Percentiles rank a stretch among this genome's conserved stretches.
phyloP scores from a whole-genome alignment of 2,329 filamentous ascomycete species.

The Rhynchosporium secalis region DNA sequence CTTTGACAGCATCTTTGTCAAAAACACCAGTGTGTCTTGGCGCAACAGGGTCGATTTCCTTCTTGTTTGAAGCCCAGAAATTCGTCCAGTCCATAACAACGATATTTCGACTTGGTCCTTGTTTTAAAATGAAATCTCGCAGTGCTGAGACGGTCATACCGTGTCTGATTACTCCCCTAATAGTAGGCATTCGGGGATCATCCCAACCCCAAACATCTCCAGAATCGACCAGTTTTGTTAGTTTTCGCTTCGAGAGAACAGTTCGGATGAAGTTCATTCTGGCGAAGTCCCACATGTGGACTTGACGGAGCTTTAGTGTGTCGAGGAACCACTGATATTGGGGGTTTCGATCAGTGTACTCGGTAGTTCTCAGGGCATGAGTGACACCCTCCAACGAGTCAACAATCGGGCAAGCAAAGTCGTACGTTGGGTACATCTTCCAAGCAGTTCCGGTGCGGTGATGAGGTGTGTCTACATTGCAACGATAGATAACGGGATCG shows the following conservation, averaged over 20 bases:
- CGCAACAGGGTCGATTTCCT: conserved; percentile 75
- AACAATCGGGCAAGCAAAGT: conserved; percentile 81
- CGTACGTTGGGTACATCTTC: conserved; percentile 88
- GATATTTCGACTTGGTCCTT: conserved; percentile 81
- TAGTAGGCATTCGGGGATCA: conserved; percentile 82
- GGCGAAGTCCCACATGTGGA: conserved; percentile 84
- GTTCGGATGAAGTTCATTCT: conserved; percentile 83
- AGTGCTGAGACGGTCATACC: conserved; percentile 79
- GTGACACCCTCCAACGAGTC: conserved; percentile 81
- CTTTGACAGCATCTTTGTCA: conserved; percentile 69
- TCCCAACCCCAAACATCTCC: conserved; percentile 83
- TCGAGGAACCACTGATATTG: conserved; percentile 87
- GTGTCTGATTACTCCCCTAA: conserved; percentile 74
- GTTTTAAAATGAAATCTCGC: conserved; percentile 80
- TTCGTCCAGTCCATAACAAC: conserved; percentile 81
- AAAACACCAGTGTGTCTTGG: conserved; percentile 74
- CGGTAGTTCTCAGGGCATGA: conserved; percentile 78
- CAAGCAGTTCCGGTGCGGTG: conserved; percentile 77
- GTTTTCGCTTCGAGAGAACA: conserved; percentile 82
- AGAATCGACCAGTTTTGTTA: conserved; percentile 77
- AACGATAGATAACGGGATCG: conserved; percentile 96
- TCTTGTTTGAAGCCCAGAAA: conserved; percentile 73
- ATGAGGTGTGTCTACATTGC: conserved; percentile 86
- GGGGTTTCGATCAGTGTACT: conserved; percentile 84
- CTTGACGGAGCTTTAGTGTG: conserved; percentile 69